Evolutionary conservation across 129 eudicot species (phyloP).

Genomic region (Escallonia rubra): DNA sequence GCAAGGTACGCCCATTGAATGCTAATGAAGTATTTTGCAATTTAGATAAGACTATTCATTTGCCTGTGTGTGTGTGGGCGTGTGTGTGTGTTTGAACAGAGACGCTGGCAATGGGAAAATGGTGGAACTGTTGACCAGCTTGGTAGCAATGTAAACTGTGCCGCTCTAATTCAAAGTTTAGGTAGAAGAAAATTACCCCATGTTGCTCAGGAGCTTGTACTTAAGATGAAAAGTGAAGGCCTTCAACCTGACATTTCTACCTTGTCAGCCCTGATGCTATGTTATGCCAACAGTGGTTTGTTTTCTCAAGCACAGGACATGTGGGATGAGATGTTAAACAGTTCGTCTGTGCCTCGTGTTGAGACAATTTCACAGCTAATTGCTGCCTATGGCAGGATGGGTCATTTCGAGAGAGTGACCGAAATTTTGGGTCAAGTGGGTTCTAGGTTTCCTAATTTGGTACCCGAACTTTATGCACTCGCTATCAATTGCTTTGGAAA

Average conservation of each 20-base stretch:
- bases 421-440: conserved; percentile 35
- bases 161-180: conserved; percentile 16
- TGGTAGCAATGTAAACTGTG: conserved; percentile 12
- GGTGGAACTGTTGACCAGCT: conserved; percentile 18
- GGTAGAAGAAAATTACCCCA: conserved; percentile 21
- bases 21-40: too few relatives aligned
- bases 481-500: conserved; percentile 65
- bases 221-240: conserved; percentile 29
- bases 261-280: conserved; percentile 44
- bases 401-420: conserved; percentile 37
- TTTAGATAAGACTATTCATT: too few relatives aligned
- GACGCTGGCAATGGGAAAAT: conserved; percentile 22
- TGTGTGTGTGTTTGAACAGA: conserved; percentile 19
- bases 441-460: conserved; percentile 36
- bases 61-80: too few relatives aligned
- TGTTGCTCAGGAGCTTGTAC: conserved; percentile 29
- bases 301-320: conserved; percentile 39
- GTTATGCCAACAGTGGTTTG: conserved; percentile 50
- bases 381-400: conserved; percentile 39
- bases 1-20: conserved; percentile 7
- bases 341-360: conserved; percentile 50
- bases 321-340: conserved; percentile 57
- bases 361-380: conserved; percentile 43
- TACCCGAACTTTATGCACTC: conserved; percentile 32
- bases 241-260: conserved; percentile 30